A percentile compares a stretch with the other conserved stretches of the same genome.
These are phyloP conservation scores for Trichaptum fuscoviolaceum DNA, from an alignment of 768 basidiomycete genomes.

Conservation along the genomic window DNA sequence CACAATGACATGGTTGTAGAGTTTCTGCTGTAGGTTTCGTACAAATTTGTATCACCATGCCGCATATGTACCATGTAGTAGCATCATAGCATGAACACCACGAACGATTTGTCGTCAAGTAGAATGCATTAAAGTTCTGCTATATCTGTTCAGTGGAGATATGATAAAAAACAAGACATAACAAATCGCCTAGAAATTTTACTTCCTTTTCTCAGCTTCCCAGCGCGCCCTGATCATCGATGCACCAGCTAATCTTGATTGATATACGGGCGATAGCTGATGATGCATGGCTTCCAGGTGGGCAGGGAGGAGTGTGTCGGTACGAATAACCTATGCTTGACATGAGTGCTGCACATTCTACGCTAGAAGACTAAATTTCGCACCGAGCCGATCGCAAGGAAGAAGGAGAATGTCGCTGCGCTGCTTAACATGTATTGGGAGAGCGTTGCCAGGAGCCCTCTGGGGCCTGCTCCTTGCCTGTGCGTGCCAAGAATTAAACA, in stretches of 20 bases:
- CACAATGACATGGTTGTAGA: neutral
- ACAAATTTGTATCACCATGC: neutral
- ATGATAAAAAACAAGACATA: neutral
- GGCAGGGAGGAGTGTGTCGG: conserved; percentile 56
- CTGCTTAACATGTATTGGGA: conserved; percentile 99
- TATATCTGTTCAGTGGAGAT: neutral
- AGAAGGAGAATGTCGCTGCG: conserved; percentile 95
- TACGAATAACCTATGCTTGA: conserved; percentile 75
- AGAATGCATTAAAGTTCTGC: neutral
- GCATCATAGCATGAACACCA: neutral
- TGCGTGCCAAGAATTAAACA: conserved; percentile 7
- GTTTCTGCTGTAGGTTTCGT: neutral
- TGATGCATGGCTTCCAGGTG: conserved; percentile 64
- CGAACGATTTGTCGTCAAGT: neutral
- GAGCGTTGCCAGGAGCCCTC: conserved; percentile 85
- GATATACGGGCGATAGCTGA: conserved; percentile 49
- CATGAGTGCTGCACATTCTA: neutral
- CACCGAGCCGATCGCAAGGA: conserved; percentile 92
- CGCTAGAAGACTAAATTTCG: conserved; percentile 20
- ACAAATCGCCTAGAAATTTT: conserved; percentile 4
- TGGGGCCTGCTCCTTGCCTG: conserved; percentile 87
- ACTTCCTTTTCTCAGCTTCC: conserved; percentile 48
- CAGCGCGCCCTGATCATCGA: conserved; percentile 69
- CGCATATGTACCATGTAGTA: neutral
- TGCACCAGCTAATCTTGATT: conserved; percentile 63